Percentiles rank a stretch among this genome's conserved stretches.
Evolutionary conservation across 768 basidiomycete species (phyloP).

Genomic region (Clitopilus passeckerianus): DNA sequence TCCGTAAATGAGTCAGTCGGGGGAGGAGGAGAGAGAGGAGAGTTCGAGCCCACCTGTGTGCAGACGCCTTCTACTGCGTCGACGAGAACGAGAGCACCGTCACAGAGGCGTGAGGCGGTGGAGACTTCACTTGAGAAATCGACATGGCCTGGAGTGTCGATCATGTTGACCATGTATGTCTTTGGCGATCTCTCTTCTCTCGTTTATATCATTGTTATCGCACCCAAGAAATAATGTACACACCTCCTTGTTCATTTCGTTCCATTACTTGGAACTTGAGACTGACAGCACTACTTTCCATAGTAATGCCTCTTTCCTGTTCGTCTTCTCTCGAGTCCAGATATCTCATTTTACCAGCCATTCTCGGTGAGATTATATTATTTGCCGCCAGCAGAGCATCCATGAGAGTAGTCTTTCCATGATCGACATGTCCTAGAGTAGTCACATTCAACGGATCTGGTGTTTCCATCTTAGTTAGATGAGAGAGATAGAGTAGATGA

Average conservation of each 20-base stretch:
- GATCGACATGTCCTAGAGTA: conserved; percentile 88
- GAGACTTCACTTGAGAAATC: conserved; percentile 98
- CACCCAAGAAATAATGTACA: conserved; percentile 16
- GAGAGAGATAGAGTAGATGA: conserved; percentile 3
- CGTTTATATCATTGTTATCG: conserved; percentile 24
- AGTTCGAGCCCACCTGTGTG: conserved; percentile 63
- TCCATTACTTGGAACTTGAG: conserved; percentile 82
- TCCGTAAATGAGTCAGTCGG: background rate
- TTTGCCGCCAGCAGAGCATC: conserved; percentile 94
- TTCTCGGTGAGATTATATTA: conserved; percentile 90
- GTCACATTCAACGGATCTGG: conserved; percentile 60
- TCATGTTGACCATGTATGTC: conserved; percentile 89
- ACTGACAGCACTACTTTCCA: conserved; percentile 96
- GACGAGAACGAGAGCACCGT: conserved; percentile 92
- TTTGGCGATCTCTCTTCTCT: conserved; percentile 49
- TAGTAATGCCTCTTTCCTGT: conserved; percentile 96
- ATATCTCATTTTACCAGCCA: conserved; percentile 96
- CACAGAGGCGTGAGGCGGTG: conserved; percentile 87
- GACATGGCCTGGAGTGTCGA: conserved; percentile 98
- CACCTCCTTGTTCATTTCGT: conserved; percentile 50
- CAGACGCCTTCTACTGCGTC: conserved; percentile 98
- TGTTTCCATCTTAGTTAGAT: conserved; percentile 18
- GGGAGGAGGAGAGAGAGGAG: background rate
- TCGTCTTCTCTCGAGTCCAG: conserved; percentile 96
- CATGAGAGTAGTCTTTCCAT: conserved; percentile 95